phyloP scores from a whole-genome alignment of 2,329 filamentous ascomycete genomes.

The Stagonosporopsis rhizophila region DNA sequence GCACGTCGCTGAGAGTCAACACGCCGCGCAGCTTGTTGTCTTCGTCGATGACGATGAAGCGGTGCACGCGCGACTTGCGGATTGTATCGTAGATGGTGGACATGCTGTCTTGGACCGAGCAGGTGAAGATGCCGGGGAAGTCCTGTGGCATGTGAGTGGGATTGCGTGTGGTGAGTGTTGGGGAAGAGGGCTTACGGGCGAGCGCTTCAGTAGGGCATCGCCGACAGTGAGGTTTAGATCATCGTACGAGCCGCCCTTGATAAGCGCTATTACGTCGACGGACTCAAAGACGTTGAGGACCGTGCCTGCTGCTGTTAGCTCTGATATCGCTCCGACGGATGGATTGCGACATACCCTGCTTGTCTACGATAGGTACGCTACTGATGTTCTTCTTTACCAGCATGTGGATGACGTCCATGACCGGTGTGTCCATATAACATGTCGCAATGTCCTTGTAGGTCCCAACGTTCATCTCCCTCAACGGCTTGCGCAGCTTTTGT shows the following conservation, averaged over 20 bases:
- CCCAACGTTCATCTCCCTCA: slow-evolving; percentile 83
- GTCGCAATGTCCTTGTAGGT: slow-evolving; percentile 83
- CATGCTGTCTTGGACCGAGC: slow-evolving; percentile 86
- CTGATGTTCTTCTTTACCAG: slow-evolving; percentile 95
- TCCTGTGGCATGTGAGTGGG: slow-evolving; percentile 62
- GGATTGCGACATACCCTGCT: slow-evolving; percentile 59
- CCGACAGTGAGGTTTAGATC: slow-evolving; percentile 86
- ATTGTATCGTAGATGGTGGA: slow-evolving; percentile 98
- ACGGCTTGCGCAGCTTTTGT: slow-evolving; percentile 83
- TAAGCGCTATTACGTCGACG: slow-evolving; percentile 94
- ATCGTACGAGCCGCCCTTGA: slow-evolving; percentile 92
- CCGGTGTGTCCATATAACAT: slow-evolving; percentile 85
- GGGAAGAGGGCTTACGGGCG: slow-evolving; percentile 64
- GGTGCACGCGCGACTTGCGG: slow-evolving; percentile 90
- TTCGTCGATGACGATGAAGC: slow-evolving; percentile 91
- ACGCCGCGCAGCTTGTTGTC: slow-evolving; percentile 85
- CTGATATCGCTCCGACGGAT: too few relatives aligned
- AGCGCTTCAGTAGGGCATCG: slow-evolving; percentile 84
- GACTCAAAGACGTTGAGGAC: slow-evolving; percentile 97
- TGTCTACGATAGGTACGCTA: slow-evolving; percentile 90
- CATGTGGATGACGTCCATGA: slow-evolving; percentile 92
- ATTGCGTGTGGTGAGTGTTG: neutral
- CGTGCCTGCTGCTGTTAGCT: slow-evolving; percentile 54
- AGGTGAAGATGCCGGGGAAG: slow-evolving; percentile 96
- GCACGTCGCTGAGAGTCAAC: slow-evolving; percentile 92